These are phyloP conservation scores for Podosphaera xanthii DNA, from an alignment of 2,329 filamentous ascomycete species.

Conservation along the genomic window DNA sequence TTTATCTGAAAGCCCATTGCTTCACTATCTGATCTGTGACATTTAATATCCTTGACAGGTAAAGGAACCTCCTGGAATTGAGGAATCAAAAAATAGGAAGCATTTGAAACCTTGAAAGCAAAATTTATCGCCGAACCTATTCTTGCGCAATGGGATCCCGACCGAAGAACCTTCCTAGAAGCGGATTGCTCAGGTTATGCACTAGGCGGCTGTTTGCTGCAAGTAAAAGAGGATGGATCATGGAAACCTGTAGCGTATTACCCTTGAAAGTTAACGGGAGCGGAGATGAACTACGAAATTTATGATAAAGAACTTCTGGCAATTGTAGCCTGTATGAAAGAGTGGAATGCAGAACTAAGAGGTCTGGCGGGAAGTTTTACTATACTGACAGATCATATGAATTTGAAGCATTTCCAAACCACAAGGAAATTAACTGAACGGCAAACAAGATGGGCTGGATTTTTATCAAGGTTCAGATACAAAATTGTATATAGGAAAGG, in stretches of 20 bases:
- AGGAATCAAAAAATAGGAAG: not conserved
- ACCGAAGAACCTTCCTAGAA: not conserved
- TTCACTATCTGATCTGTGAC: no score
- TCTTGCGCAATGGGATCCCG: not conserved
- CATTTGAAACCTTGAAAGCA: not conserved
- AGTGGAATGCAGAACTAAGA: not conserved
- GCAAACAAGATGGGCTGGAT: not conserved
- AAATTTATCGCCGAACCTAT: not conserved
- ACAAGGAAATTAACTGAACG: not conserved
- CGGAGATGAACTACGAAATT: conserved; percentile 1
- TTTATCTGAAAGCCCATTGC: no score
- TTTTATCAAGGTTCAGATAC: not conserved
- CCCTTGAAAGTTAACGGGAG: not conserved
- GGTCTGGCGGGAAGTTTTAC: not conserved
- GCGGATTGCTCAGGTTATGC: not conserved
- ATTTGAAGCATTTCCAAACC: not conserved
- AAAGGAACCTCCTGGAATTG: not conserved
- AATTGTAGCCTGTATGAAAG: not conserved
- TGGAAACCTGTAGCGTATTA: not conserved
- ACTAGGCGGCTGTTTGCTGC: not conserved
- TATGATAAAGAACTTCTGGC: not conserved
- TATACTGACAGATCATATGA: not conserved
- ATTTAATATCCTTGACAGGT: not conserved
- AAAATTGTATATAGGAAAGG: not conserved
- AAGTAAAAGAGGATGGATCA: not conserved